Evolutionary conservation across 1,284 basidiomycete species (phyloP).

Genomic region (Earliella scabrosa): DNA sequence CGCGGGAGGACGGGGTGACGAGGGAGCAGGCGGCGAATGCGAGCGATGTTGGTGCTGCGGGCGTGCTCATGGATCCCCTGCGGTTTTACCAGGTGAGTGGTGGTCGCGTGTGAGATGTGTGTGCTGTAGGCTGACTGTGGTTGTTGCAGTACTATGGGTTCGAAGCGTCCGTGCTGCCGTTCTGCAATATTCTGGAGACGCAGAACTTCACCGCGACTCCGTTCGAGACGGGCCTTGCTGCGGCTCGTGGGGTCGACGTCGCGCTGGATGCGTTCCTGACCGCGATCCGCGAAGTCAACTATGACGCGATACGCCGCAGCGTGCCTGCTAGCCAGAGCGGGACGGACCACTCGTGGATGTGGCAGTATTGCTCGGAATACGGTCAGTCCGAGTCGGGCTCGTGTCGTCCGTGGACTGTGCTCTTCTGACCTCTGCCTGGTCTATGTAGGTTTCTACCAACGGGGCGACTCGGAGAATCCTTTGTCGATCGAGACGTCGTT

Average conservation of each 20-base stretch:
- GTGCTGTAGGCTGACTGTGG: neutral
- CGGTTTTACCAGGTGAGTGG: constrained; percentile 50
- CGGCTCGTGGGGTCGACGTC: constrained; percentile 36
- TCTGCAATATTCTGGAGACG: constrained; percentile 53
- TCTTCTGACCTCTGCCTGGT: neutral
- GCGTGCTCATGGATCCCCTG: constrained; percentile 52
- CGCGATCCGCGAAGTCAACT: constrained; percentile 48
- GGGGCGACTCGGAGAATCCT: constrained; percentile 48
- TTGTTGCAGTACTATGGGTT: constrained; percentile 49
- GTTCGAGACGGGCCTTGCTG: constrained; percentile 42
- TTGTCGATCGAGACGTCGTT: constrained; percentile 53
- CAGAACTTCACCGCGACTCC: constrained; percentile 44
- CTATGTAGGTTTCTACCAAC: constrained; percentile 50
- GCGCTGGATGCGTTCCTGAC: constrained; percentile 47
- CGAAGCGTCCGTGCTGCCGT: constrained; percentile 46
- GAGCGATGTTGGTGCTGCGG: constrained; percentile 45
- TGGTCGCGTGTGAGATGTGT: neutral
- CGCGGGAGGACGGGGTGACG: constrained; percentile 42
- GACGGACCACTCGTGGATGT: constrained; percentile 51
- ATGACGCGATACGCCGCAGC: constrained; percentile 47
- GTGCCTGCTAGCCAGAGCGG: too few relatives aligned
- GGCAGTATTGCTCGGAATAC: constrained; percentile 57
- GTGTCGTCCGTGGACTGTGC: too few relatives aligned
- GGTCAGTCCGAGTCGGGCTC: constrained; percentile 35
- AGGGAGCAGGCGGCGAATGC: constrained; percentile 37